These are phyloP conservation scores for Leishmania tropica DNA, from an alignment of 208 protist species.

Conservation along the genomic window DNA sequence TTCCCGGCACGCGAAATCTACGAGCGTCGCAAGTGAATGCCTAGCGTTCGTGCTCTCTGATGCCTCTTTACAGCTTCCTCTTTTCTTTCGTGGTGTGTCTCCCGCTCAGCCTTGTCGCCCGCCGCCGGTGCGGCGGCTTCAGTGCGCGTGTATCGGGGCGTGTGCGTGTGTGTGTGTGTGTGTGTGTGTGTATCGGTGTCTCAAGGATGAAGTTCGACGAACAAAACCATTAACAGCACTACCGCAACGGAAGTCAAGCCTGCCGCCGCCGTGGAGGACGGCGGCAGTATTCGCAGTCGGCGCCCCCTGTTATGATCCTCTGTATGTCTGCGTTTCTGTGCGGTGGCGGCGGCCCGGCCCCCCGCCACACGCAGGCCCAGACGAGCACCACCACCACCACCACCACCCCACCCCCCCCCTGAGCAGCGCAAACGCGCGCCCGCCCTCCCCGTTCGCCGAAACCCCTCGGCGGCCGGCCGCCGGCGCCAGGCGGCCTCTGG, in stretches of 20 bases:
- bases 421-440: no score
- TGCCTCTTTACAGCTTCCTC: constrained; percentile 1
- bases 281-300: no score
- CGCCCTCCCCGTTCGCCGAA: no score
- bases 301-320: no score
- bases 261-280: background rate
- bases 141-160: background rate
- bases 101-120: background rate
- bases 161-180: background rate
- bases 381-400: no score
- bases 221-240: background rate
- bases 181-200: background rate
- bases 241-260: background rate
- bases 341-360: no score
- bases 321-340: no score
- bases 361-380: no score
- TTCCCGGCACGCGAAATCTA: constrained; percentile 90
- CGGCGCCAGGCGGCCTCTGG: no score
- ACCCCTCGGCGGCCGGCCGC: no score
- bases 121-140: background rate
- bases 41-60: background rate
- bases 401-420: no score
- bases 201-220: background rate
- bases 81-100: background rate
- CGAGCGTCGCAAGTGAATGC: constrained; percentile 74